Percentiles rank a stretch among this genome's conserved stretches.
These are phyloP conservation scores for Fusarium nodosum DNA, from an alignment of 2,329 filamentous ascomycete genomes.

Conservation along the genomic window DNA sequence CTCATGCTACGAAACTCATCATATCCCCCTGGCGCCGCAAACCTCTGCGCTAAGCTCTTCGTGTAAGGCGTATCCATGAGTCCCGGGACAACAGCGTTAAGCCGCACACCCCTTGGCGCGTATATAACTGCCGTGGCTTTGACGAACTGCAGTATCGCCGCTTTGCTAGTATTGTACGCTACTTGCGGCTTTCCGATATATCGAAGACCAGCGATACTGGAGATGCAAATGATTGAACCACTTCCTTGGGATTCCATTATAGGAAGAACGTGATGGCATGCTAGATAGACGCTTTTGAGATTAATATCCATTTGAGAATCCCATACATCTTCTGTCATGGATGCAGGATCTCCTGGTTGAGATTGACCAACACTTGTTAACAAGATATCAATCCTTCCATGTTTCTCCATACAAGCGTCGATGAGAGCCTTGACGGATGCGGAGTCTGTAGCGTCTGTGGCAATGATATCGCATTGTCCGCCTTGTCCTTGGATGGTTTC, in stretches of 20 bases:
- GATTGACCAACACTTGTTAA: conserved; percentile 72
- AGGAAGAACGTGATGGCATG: conserved; percentile 65
- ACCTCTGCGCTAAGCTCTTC: conserved; percentile 60
- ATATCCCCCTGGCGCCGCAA: conserved; percentile 59
- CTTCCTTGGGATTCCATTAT: conserved; percentile 65
- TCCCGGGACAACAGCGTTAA: conserved; percentile 69
- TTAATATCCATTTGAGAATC: conserved; percentile 68
- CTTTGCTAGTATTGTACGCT: conserved; percentile 66
- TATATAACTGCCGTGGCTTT: conserved; percentile 65
- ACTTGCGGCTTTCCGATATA: conserved; percentile 66
- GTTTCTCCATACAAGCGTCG: conserved; percentile 63
- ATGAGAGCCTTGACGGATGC: conserved; percentile 66
- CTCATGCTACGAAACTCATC: conserved; percentile 65
- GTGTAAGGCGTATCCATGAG: conserved; percentile 69
- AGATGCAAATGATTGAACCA: conserved; percentile 62
- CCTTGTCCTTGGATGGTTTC: conserved; percentile 55
- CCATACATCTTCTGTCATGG: conserved; percentile 64
- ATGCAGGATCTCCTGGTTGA: conserved; percentile 65
- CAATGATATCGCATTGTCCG: conserved; percentile 57
- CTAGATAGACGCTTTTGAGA: conserved; percentile 68
- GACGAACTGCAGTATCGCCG: conserved; percentile 65
- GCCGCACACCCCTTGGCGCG: conserved; percentile 59
- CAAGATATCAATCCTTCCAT: conserved; percentile 71
- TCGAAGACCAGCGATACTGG: conserved; percentile 65
- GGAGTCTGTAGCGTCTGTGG: conserved; percentile 65